phyloP scores from a whole-genome alignment of 176 grass and related monocot species.

The Bromus sterilis region DNA sequence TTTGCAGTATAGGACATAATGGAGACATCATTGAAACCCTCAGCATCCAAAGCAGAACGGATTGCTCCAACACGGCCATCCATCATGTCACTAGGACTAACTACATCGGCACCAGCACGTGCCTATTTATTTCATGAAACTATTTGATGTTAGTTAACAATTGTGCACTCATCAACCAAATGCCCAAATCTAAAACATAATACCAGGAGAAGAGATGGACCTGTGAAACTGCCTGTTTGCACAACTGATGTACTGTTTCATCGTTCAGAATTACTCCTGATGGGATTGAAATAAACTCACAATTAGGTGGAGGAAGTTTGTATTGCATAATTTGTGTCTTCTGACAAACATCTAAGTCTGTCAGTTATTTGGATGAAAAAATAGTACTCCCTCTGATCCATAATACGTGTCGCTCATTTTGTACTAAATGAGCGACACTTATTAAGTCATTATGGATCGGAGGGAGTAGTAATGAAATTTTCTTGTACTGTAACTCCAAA shows the following conservation, averaged over 20 bases:
- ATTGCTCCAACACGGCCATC: slow-evolving; percentile 89
- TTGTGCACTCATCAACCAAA: not conserved
- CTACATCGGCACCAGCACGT: slow-evolving; percentile 85
- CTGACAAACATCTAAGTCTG: not conserved
- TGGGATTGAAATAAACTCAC: not conserved
- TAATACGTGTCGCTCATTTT: no score
- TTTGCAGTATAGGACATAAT: slow-evolving; percentile 99
- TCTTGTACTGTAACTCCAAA: not conserved
- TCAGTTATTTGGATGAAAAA: not conserved
- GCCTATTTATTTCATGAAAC: slow-evolving; percentile 45
- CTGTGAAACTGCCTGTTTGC: slow-evolving; percentile 98
- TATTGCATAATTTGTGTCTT: not conserved
- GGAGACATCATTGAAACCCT: slow-evolving; percentile 92
- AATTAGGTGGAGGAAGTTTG: not conserved
- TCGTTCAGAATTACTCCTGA: slow-evolving; percentile 96
- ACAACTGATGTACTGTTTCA: slow-evolving; percentile 94
- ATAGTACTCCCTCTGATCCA: no score
- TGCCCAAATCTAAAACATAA: not conserved
- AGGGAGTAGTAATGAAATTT: not conserved
- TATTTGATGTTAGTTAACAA: not conserved
- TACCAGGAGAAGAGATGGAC: slow-evolving; percentile 25
- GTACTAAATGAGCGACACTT: no score
- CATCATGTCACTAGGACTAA: slow-evolving; percentile 99
- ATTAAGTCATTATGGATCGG: no score
- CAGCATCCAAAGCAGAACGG: slow-evolving; percentile 81